Percentiles rank a stretch among this genome's conserved stretches.
Evolutionary conservation across 345 rosid genomes (phyloP).

Genomic region (Geranium brycei): DNA sequence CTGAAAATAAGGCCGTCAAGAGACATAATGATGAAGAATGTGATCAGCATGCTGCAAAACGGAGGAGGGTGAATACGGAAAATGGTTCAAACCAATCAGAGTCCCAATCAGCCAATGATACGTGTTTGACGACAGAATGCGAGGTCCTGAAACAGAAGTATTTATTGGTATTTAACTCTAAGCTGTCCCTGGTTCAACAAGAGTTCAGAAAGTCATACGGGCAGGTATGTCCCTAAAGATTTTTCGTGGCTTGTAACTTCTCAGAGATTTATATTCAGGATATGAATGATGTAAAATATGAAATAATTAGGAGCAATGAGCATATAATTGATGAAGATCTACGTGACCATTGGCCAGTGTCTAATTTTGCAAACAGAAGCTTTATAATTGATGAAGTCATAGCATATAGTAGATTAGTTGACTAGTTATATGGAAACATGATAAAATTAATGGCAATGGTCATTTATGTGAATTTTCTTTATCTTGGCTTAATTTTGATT

Average conservation of each 20-base stretch:
- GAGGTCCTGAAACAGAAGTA: slow-evolving; percentile 61
- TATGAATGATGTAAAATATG: neutral
- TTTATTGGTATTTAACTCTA: slow-evolving; percentile 53
- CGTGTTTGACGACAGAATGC: slow-evolving; percentile 34
- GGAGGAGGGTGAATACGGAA: slow-evolving; percentile 26
- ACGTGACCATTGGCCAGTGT: neutral
- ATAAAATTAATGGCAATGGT: neutral
- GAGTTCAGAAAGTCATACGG: slow-evolving; percentile 54
- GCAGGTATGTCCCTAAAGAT: slow-evolving; percentile 40
- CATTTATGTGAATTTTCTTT: neutral
- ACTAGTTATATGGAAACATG: neutral
- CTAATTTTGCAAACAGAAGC: too few species aligned
- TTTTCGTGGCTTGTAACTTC: neutral
- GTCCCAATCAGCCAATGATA: slow-evolving; percentile 18
- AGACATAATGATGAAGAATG: slow-evolving; percentile 18
- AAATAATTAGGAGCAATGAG: neutral
- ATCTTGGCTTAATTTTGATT: neutral
- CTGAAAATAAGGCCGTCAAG: slow-evolving; percentile 22
- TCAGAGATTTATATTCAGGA: neutral
- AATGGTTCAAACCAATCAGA: slow-evolving; percentile 19
- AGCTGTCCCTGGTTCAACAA: slow-evolving; percentile 50
- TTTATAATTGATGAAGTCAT: neutral
- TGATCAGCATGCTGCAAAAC: slow-evolving; percentile 28
- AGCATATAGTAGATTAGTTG: neutral
- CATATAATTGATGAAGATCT: neutral